Evolutionary conservation across 2,329 filamentous ascomycete genomes (phyloP), one percentile per base, ranked within the genome.

Genomic region (Epichloe gansuensis): DNA sequence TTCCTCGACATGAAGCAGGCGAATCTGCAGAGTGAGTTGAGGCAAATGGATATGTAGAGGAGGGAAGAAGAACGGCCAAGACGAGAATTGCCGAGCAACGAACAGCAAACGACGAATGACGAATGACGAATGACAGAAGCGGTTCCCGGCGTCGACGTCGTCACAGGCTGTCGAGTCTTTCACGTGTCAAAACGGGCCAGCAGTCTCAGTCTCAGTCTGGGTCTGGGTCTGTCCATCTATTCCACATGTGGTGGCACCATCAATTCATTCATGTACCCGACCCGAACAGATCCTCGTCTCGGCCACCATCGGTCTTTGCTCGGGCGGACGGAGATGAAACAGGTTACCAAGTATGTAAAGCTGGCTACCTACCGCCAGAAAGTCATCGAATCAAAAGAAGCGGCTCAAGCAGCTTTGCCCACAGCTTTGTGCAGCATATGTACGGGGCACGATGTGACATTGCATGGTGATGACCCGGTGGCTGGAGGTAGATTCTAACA

Each of bases 301-400:
- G 66, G 66, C 61, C 65, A 55, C 60, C 58, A 61, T 61, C 63
- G 64, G 63, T 59, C 59, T 64, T 51, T 36, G 58, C 62, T 68
- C 65, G 66, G 64, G 56, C 61, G 60, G 60, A 65, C 61, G 64
- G 66, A 65, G 52, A 35, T 38, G 17, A 36, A 50, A 12, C 27
- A 31, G 27, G 27, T 9, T 21, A 21, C 17, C 17, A 21, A 31
- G 27, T 17, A 17, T 17, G 17, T 31, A 3, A 31, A 9, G 27
- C 7, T 27, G 25, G 25, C 25, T 27, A 2, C 25, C 25, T 27
- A 27, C 25, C 25, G 25, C 7, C 7, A 27, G 25, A 8, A 6
- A 7, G 25, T 49, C 51, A 54, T 51, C 45, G 39, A 47, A 5
- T 46, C 46, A 34, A 39, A 35, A 25, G 17, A 21, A 21, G 17